Base-by-base conservation (phyloP, 305 asterid species). In the Ilex paraguariensis region DNA sequence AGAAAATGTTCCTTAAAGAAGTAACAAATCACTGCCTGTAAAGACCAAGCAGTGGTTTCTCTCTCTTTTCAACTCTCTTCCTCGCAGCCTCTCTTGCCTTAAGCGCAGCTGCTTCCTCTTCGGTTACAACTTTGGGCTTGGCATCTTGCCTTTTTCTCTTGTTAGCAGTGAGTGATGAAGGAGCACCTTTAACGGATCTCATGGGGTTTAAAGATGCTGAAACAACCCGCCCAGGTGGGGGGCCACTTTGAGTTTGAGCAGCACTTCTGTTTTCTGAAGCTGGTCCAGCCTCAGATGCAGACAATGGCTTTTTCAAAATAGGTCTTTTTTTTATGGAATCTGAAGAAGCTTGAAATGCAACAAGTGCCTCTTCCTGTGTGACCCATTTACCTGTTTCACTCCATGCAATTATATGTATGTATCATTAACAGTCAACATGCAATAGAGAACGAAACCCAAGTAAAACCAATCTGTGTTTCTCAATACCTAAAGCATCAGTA, bases 41-140 rank as follows among this genome's bases (percentile, higher is more conserved):
- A 62, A 76, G 78, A 59, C 75, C 79, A 65, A 74, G 89, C 81
- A 83, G 68, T 10, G 99, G 73, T 70, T 93, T 87, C 71, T 93
- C 99, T 77, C 97, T 81, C 28, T 75, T 78, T 67, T 87, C 95
- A 50, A 90, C 92, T 79, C 97, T 84, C 79, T 86, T 90, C 73
- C 76, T 81, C 30, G 99, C 96, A 59, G 96, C 96, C 70, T 86
- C 97, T 83, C 99, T 80, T 33, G 87, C 88, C 75, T 90, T 93
- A 9, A 86, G 84, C 40, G 99, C 99, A 70, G 87, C 91, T 44
- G 84, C 84, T 83, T 93, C 99, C 75, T 85, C 97, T 73, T 81
- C 71, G 32, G 95, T 77, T 65, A 90, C 72, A 53, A 65, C 82
- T 75, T 86, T 88, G n/a, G 99, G 97, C 77, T 87, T 93, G 67